Evolutionary conservation across 2,329 filamentous ascomycete genomes (phyloP), one percentile per base, ranked within the genome.

Genomic region (Fonsecaea pedrosoi): DNA sequence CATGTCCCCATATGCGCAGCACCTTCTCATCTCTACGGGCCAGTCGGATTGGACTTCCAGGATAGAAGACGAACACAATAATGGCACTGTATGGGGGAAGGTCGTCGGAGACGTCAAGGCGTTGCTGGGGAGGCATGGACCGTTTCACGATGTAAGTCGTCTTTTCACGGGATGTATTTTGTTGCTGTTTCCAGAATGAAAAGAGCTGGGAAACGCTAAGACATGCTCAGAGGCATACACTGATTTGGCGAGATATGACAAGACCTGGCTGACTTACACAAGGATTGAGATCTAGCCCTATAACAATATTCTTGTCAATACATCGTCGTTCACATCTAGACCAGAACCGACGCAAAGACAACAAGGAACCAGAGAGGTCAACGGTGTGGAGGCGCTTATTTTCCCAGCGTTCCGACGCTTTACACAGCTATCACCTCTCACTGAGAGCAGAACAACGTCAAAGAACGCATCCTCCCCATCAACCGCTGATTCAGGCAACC

Each of bases 371-470:
- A 69, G 53, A 66, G 61, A 45, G 60, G 66, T 34, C 9, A 35
- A 77, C 21, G 55, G 45, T 30, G 0, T 92, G 90, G 0, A 68
- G 32, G 91, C 86, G 1, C 91, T 94, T 74, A 83, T 97, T 21
- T 86, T 97, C 37, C 94, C 94, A 2, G 89, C 87, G 76, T 97
- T 97, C 83, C 89, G 89, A 78, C 93, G 93, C 77, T 82, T 96
- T 15, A 86, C 85, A 64, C 81, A 88, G 67, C 82, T 82, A 63
- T 82, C 85, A 18, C 78, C 86, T 13, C 48, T 61, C 25, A 38
- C 48, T 18, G 18, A 25, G 18, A 4, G 4, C 34, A 18, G 25
- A 50, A 13, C 35, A 3, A 15, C 56, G 10, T n/a, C 56, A 30
- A 10, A 15, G 4, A 48, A 34, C 10, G 15, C 56, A 15, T 15